A percentile compares a stretch with the other conserved stretches of the same genome.
phyloP scores from a whole-genome alignment of 2,329 filamentous ascomycete species.

The Colletotrichum gigasporum region DNA sequence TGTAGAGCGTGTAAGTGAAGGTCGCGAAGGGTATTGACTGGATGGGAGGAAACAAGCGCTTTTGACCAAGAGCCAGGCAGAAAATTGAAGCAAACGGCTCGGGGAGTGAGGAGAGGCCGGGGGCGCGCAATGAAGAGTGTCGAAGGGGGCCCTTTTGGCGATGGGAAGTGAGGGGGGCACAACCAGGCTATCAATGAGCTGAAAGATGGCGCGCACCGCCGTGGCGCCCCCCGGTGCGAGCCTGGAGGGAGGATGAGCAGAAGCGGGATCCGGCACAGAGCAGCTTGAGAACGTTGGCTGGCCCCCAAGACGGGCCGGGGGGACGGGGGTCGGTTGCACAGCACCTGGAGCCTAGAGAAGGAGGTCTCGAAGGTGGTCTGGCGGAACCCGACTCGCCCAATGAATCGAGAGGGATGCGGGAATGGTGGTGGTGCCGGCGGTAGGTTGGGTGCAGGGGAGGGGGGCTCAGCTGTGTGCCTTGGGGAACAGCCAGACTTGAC shows the following conservation, averaged over 20 bases:
- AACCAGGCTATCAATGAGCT: conserved; percentile 30
- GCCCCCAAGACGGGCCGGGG: neutral
- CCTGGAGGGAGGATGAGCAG: neutral
- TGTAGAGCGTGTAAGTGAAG: conserved; percentile 19
- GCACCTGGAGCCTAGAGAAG: conserved; percentile 18
- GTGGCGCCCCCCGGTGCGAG: conserved; percentile 14
- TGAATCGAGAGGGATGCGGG: conserved; percentile 10
- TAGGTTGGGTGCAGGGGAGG: conserved; percentile 15
- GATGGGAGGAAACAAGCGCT: neutral
- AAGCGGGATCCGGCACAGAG: conserved; percentile 15
- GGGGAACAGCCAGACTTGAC: neutral
- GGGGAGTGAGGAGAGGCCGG: neutral
- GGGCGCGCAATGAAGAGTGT: conserved; percentile 2
- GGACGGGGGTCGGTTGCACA: conserved; percentile 5
- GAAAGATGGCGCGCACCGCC: conserved; percentile 8
- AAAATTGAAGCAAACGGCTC: neutral
- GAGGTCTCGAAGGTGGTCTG: conserved; percentile 22
- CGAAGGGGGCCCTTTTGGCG: neutral
- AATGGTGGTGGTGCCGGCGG: conserved; percentile 7
- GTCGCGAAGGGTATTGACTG: neutral
- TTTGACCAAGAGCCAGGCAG: neutral
- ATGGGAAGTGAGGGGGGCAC: conserved; percentile 23
- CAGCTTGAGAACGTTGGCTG: conserved; percentile 5
- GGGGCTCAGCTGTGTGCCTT: conserved; percentile 26
- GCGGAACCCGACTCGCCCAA: conserved; percentile 15